phyloP scores from a whole-genome alignment of 2,329 filamentous ascomycete genomes.

The Hypoxylon sp. region DNA sequence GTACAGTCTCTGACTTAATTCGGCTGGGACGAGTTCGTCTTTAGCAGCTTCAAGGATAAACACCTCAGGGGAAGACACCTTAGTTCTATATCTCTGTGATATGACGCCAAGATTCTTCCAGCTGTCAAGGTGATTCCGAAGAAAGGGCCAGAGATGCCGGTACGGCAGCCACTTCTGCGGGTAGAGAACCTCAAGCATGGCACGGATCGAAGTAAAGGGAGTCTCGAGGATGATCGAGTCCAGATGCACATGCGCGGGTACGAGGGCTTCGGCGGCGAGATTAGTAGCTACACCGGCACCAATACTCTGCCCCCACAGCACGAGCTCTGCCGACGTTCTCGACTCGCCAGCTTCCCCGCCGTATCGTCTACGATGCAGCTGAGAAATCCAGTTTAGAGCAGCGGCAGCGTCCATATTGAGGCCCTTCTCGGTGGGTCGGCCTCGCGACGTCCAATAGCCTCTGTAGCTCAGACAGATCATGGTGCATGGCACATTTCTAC shows the following conservation, averaged over 20 bases:
- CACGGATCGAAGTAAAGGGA: conserved; percentile 73
- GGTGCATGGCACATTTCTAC: conserved; percentile 49
- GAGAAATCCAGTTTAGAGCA: conserved; percentile 67
- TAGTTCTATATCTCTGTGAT: conserved; percentile 42
- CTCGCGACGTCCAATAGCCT: conserved; percentile 80
- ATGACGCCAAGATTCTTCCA: conserved; percentile 59
- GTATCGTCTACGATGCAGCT: conserved; percentile 47
- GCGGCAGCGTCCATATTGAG: conserved; percentile 74
- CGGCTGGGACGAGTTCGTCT: conserved; percentile 65
- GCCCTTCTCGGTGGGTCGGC: conserved; percentile 73
- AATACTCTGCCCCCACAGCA: conserved; percentile 82
- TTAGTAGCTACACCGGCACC: conserved; percentile 75
- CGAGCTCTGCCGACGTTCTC: conserved; percentile 47
- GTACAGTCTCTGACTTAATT: conserved; percentile 57
- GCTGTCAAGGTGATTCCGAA: conserved; percentile 69
- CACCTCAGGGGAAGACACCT: conserved; percentile 47
- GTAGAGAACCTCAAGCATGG: conserved; percentile 76
- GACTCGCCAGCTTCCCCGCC: conserved; percentile 4
- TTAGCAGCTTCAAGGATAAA: conserved; percentile 64
- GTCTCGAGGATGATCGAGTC: conserved; percentile 74
- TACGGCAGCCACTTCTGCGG: conserved; percentile 84
- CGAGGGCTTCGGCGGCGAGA: conserved; percentile 55
- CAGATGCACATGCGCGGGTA: conserved; percentile 51
- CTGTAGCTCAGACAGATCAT: conserved; percentile 69
- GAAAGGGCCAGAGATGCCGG: conserved; percentile 75